phyloP scores from a whole-genome alignment of 352 stramenopile species.

The Pythium monospermum region DNA sequence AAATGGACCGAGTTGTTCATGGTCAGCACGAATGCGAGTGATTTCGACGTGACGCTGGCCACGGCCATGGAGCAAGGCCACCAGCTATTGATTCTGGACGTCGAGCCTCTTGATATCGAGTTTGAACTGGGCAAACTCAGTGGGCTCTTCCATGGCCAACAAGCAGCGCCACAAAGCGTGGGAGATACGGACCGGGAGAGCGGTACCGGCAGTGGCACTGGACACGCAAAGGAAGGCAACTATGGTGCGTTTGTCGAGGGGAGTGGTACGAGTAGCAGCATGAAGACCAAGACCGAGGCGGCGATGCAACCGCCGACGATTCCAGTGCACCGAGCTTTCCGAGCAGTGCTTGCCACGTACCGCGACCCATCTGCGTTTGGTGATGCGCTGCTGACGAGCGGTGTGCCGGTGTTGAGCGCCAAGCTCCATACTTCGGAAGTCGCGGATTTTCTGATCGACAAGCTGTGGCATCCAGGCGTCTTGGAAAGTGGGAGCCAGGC shows the following conservation, averaged over 20 bases:
- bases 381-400: conserved; percentile 23
- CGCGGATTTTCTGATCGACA: conserved; percentile 35
- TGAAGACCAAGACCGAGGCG: neutral
- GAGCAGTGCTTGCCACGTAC: conserved; percentile 40
- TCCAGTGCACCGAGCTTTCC: conserved; percentile 33
- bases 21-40: conserved; percentile 26
- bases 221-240: neutral
- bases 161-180: neutral
- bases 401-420: conserved; percentile 32
- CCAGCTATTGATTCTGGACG: conserved; percentile 55
- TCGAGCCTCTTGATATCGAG: conserved; percentile 37
- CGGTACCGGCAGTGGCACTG: neutral
- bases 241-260: neutral
- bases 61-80: conserved; percentile 39
- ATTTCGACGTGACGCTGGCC: conserved; percentile 30
- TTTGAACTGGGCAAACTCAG: conserved; percentile 10
- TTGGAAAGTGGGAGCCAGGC: conserved; percentile 11
- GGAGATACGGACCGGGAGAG: neutral
- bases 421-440: conserved; percentile 27
- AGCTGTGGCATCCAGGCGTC: conserved; percentile 30
- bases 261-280: no score
- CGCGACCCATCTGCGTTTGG: conserved; percentile 29
- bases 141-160: conserved; percentile 31
- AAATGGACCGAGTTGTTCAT: conserved; percentile 40
- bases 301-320: conserved; percentile 10